Conservation (phyloP, 202 grass and related monocot species). For the Digitaria exilis region DNA sequence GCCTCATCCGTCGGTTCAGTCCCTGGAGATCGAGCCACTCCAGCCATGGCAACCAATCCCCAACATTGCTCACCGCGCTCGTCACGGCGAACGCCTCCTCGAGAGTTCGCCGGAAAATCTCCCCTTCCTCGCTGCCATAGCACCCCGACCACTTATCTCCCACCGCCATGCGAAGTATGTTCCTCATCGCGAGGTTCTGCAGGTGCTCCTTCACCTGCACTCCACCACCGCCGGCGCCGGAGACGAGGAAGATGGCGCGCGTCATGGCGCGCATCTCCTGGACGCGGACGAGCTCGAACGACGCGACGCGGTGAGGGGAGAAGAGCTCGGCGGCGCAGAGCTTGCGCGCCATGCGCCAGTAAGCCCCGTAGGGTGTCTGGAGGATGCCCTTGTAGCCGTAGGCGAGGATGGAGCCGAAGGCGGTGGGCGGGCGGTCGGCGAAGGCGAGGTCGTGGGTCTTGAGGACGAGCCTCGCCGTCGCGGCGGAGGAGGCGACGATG, state of each 20-base stretch:
- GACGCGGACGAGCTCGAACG: background rate
- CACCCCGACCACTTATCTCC: no score
- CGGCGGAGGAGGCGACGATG: background rate
- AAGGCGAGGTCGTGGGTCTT: conserved; percentile 3
- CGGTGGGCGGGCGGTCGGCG: conserved; percentile 1
- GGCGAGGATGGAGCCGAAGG: background rate
- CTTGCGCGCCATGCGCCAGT: background rate
- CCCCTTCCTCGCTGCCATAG: background rate
- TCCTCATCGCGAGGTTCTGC: no score
- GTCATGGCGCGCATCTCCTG: background rate
- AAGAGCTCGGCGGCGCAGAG: conserved; percentile 38
- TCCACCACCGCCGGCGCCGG: no score
- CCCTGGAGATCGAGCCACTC: conserved; percentile 46
- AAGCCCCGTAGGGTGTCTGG: background rate
- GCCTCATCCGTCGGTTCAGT: conserved; percentile 41
- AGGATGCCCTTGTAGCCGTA: conserved; percentile 44
- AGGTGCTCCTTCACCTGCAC: background rate
- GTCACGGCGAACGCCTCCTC: background rate
- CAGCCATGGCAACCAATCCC: conserved; percentile 22
- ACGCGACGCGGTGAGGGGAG: conserved; percentile 16
- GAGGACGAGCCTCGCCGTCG: background rate
- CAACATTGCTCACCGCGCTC: background rate
- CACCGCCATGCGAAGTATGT: no score
- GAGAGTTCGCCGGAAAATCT: background rate
- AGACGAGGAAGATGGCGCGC: background rate